Percentiles rank a stretch among this genome's conserved stretches.
Evolutionary conservation across 1,139 yeast species (phyloP).

Genomic region (Taphrina pruni): DNA sequence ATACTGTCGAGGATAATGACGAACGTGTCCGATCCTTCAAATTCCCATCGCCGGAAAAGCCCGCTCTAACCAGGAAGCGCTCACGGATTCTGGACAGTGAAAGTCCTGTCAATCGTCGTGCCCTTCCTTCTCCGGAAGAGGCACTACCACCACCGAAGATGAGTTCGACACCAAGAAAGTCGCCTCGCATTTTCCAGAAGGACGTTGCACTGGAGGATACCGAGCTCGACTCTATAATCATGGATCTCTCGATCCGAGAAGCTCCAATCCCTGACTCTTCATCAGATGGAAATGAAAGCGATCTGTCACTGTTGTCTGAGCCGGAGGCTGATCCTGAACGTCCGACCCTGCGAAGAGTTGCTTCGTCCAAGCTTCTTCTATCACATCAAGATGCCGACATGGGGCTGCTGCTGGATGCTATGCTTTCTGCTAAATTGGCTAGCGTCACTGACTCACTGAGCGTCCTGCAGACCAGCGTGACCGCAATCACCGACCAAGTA

Average conservation of each 20-base stretch:
- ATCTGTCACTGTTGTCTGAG: slow-evolving; percentile 8
- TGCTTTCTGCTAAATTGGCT: slow-evolving; percentile 34
- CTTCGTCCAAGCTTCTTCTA: slow-evolving; percentile 22
- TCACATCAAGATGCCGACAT: slow-evolving; percentile 34
- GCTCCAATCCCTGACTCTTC: not conserved
- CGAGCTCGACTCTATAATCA: slow-evolving; percentile 33
- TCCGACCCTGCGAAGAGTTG: slow-evolving; percentile 1
- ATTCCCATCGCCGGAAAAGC: slow-evolving; percentile 33
- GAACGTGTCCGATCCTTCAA: slow-evolving; percentile 31
- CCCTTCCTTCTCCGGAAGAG: not conserved
- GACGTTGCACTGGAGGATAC: slow-evolving; percentile 27
- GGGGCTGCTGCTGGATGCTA: slow-evolving; percentile 34
- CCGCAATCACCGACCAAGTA: slow-evolving; percentile 9
- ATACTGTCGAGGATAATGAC: slow-evolving; percentile 11
- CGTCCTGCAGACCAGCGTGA: slow-evolving; percentile 12
- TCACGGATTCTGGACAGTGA: slow-evolving; percentile 23
- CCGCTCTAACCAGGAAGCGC: slow-evolving; percentile 25
- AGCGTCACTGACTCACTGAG: slow-evolving; percentile 27
- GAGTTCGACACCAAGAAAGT: slow-evolving; percentile 22
- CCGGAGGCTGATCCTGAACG: not conserved
- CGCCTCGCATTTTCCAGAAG: slow-evolving; percentile 33
- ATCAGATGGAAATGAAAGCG: slow-evolving; percentile 1
- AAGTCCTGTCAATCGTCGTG: slow-evolving; percentile 11
- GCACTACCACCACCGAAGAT: not conserved
- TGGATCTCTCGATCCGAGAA: slow-evolving; percentile 23